These are phyloP conservation scores for Ochromonadaceae sp. DNA, from an alignment of 352 stramenopile genomes.

Conservation along the genomic window DNA sequence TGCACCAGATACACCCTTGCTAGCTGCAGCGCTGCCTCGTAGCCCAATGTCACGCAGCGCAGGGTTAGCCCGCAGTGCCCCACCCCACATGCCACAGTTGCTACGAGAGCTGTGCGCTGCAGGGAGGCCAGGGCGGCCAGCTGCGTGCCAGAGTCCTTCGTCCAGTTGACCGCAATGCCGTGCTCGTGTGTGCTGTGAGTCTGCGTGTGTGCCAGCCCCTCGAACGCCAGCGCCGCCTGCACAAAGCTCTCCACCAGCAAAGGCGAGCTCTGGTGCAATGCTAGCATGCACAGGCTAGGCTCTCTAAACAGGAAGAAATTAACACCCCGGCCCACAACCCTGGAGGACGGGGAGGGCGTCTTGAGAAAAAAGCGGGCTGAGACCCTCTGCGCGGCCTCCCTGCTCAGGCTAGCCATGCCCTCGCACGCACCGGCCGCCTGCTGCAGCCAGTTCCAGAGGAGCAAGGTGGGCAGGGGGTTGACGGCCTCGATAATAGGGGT, in stretches of 20 bases:
- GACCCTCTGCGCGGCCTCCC: too few species aligned
- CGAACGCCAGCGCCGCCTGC: too few species aligned
- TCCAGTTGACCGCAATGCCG: too few species aligned
- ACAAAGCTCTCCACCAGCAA: background rate
- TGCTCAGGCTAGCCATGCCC: too few species aligned
- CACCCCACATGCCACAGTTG: background rate
- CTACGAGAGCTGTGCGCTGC: background rate
- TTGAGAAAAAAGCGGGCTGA: too few species aligned
- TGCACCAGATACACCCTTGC: background rate
- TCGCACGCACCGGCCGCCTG: background rate
- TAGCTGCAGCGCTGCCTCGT: background rate
- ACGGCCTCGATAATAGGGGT: background rate
- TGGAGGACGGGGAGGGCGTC: too few species aligned
- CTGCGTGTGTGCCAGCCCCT: too few species aligned
- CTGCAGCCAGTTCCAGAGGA: background rate
- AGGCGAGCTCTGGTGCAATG: background rate
- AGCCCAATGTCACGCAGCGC: background rate
- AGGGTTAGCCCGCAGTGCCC: background rate
- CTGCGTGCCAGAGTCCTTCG: too few species aligned
- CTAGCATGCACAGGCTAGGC: background rate
- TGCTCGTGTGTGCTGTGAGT: too few species aligned
- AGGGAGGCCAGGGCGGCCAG: background rate
- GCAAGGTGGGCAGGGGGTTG: background rate
- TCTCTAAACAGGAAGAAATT: conserved; percentile 1
- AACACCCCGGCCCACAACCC: background rate